phyloP scores from a whole-genome alignment of 108 stramenopile species.

The Mayamaea pseudoterrestris region DNA sequence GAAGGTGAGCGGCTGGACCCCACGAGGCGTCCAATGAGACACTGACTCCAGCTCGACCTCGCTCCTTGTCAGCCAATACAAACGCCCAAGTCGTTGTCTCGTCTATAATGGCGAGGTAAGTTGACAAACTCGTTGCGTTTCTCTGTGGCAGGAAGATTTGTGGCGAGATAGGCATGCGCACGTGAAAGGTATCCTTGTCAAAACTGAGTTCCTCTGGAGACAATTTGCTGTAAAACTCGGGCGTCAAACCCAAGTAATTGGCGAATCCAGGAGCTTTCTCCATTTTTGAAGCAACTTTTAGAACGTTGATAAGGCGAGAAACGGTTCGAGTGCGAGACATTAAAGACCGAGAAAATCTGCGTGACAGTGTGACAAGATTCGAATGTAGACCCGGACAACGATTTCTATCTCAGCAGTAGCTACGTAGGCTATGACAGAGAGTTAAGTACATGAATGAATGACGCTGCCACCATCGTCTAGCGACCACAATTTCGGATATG shows the following conservation, averaged over 20 bases:
- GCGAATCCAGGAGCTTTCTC: not conserved
- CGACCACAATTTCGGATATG: too few relatives aligned
- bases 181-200: not conserved
- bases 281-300: not conserved
- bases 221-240: not conserved
- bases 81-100: not conserved
- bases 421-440: too few relatives aligned
- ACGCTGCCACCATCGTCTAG: too few relatives aligned
- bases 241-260: not conserved
- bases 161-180: not conserved
- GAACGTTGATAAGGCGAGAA: not conserved
- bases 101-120: not conserved
- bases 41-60: constrained; percentile 1
- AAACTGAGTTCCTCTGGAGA: not conserved
- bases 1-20: not conserved
- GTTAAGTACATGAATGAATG: too few relatives aligned
- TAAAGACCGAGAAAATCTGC: too few relatives aligned
- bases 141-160: not conserved
- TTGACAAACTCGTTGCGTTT: not conserved
- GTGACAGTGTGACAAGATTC: too few relatives aligned
- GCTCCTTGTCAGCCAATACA: not conserved
- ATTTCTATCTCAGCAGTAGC: too few relatives aligned
- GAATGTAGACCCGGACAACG: too few relatives aligned
- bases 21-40: not conserved
- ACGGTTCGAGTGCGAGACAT: too few relatives aligned